These are phyloP conservation scores for Zymoseptoria pseudotritici DNA, from an alignment of 2,329 filamentous ascomycete species.

Conservation along the genomic window DNA sequence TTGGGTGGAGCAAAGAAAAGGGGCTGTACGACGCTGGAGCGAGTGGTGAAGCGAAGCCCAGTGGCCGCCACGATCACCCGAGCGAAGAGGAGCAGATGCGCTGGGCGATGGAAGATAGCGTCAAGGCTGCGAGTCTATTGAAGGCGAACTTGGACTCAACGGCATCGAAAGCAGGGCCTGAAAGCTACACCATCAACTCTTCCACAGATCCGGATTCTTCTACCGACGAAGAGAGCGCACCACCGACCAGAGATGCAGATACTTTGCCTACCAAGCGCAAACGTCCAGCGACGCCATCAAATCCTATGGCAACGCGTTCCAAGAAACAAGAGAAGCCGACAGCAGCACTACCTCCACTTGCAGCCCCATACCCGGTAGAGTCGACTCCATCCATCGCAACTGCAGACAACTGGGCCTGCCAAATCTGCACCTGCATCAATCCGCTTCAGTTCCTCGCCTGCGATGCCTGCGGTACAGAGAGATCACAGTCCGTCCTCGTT, in stretches of 20 bases:
- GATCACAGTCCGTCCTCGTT: constrained; percentile 37
- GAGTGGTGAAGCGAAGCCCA: constrained; percentile 2
- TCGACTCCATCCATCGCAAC: constrained; percentile 15
- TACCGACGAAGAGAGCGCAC: background rate
- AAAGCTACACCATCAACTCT: constrained; percentile 1
- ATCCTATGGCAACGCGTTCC: constrained; percentile 4
- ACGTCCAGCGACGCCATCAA: constrained; percentile 1
- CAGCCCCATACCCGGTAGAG: background rate
- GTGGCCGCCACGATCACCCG: constrained; percentile 3
- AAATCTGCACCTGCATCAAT: constrained; percentile 56
- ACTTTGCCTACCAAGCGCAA: background rate
- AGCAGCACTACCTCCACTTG: background rate
- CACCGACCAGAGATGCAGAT: background rate
- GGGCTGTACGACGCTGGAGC: constrained; percentile 28
- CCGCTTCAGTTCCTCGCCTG: constrained; percentile 52
- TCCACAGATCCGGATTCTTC: constrained; percentile 1
- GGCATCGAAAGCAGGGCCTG: background rate
- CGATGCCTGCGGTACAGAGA: constrained; percentile 52
- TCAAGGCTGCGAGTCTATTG: background rate
- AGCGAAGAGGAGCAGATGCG: constrained; percentile 32
- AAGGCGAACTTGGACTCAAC: background rate
- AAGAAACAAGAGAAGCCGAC: constrained; percentile 3
- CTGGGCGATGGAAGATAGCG: constrained; percentile 31
- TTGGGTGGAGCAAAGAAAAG: constrained; percentile 31
- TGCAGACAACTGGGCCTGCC: constrained; percentile 48